Conservation (phyloP, 371 early-diverging fungal genomes). For the Nematocida ausubeli region DNA sequence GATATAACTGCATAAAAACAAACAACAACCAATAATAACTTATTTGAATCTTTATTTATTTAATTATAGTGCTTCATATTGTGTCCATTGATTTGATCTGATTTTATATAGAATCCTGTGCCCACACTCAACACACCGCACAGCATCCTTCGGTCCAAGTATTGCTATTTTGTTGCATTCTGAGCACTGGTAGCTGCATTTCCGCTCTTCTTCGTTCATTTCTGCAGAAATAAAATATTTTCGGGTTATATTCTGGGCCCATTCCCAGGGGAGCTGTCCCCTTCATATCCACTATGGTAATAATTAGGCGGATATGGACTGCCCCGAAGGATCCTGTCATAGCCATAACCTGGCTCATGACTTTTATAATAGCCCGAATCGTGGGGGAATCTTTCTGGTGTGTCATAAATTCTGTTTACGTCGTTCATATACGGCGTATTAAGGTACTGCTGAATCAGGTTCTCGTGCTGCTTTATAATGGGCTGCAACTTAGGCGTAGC, state of each 20-base stretch:
- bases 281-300: conserved; percentile 52
- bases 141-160: conserved; percentile 46
- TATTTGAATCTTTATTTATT: neutral
- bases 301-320: conserved; percentile 36
- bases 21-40: too few relatives aligned
- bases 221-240: conserved; percentile 4
- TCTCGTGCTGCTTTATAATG: conserved; percentile 81
- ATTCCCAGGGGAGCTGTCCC: conserved; percentile 28
- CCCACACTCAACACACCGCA: conserved; percentile 43
- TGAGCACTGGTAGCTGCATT: conserved; percentile 48
- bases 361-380: conserved; percentile 35
- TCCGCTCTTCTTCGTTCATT: conserved; percentile 42
- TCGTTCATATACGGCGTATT: conserved; percentile 68
- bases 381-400: conserved; percentile 35
- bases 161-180: conserved; percentile 40
- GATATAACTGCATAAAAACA: too few relatives aligned
- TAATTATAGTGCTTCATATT: conserved; percentile 53
- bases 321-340: conserved; percentile 41
- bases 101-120: conserved; percentile 52
- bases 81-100: conserved; percentile 40
- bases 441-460: conserved; percentile 83
- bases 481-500: conserved; percentile 90
- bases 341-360: conserved; percentile 30
- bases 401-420: conserved; percentile 43
- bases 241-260: neutral